Evolutionary conservation across 2,329 filamentous ascomycete genomes (phyloP).

Genomic region (Macrophomina phaseolina): DNA sequence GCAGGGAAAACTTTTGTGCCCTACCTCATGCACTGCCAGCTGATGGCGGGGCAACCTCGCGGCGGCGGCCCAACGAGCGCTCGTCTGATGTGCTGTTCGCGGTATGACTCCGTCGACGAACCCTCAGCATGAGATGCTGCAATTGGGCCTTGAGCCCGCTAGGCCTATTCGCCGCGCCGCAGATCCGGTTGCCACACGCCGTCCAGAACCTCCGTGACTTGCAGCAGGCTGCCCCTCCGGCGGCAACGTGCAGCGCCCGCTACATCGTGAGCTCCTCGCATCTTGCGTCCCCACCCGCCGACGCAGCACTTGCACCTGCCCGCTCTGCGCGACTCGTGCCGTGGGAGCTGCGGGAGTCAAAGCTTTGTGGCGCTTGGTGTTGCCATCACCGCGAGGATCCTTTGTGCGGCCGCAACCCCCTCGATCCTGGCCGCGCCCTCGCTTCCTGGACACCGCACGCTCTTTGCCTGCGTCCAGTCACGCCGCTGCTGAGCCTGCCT

Average conservation of each 20-base stretch:
- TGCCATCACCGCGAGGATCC: conserved; percentile 20
- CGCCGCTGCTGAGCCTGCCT: background rate
- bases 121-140: conserved; percentile 4
- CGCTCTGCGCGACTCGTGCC: background rate
- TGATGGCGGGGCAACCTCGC: conserved; percentile 25
- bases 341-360: conserved; percentile 17
- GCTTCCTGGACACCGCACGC: conserved; percentile 9
- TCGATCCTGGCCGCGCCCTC: background rate
- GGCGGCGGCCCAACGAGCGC: conserved; percentile 26
- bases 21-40: conserved; percentile 21
- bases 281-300: background rate
- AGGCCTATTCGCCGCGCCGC: conserved; percentile 23
- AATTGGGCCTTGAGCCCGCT: conserved; percentile 24
- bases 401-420: conserved; percentile 6
- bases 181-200: conserved; percentile 26
- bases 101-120: conserved; percentile 19
- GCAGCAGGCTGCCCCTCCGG: conserved; percentile 9
- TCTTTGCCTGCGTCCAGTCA: background rate
- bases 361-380: conserved; percentile 26
- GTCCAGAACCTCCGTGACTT: conserved; percentile 24
- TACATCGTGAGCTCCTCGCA: background rate
- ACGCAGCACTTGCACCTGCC: no score
- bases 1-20: conserved; percentile 28
- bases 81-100: conserved; percentile 27
- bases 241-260: conserved; percentile 20